Evolutionary conservation across 1,284 basidiomycete species (phyloP), one percentile per base, ranked within the genome.

Genomic region (Puccinia coronata): DNA sequence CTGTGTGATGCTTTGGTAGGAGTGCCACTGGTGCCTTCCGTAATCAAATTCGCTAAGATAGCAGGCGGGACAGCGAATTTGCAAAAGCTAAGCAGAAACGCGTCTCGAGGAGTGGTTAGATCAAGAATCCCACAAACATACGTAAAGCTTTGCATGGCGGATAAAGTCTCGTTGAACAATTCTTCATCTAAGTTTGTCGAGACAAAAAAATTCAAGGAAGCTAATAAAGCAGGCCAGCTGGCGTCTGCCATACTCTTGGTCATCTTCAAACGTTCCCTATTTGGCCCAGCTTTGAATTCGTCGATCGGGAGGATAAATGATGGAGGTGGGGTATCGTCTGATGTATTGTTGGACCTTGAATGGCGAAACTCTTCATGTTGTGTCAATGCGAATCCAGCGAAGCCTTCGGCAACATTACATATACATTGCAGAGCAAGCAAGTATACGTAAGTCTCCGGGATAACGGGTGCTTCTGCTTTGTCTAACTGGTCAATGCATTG

Each of bases 401-500:
- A 92, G 4, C 94, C 94, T 84, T 97, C 94, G 71, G 93, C 94
- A 1, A 99, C 88, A 0, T 93, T 92, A 28, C 93, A 90, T 9
- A 98, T 89, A 83, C 93, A 95, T 84, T 98, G 95, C 0, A 97
- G 89, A 0, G 92, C 92, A 0, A 99, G 90, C 0, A 98, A 91
- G 85, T 96, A 97, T 80, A 95, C 90, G 86, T 99, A 98, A 0
- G 93, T 90, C 82, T 98, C 95, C 0, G 95, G 95, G 71, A 96
- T 93, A 0, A 90, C 88, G 0, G 97, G 97, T 0, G 96, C 91
- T 84, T 99, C 97, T 0, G 94, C 92, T 87, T 99, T 97, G 87
- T 98, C 95, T 23, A 96, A 90, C 86, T 97, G 95, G 85, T 98
- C 95, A 84, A 98, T 96, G 85, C 95, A 96, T 73, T 84, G 84